Conservation (phyloP, 1,284 basidiomycete species). For the Cystobasidium slooffiae region DNA sequence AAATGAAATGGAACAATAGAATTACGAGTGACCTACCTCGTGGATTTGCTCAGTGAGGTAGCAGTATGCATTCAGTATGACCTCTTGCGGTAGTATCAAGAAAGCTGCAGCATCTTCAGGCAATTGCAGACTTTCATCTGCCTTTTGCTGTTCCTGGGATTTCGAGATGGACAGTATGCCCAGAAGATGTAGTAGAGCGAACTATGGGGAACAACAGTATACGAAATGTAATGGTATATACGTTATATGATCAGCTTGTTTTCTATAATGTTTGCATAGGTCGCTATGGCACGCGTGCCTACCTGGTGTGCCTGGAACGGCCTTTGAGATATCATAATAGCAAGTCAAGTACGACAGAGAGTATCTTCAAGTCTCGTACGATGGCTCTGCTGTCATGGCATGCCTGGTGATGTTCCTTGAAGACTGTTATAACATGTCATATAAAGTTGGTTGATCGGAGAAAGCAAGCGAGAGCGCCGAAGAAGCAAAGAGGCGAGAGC, state of each 20-base stretch:
- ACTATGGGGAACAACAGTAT: neutral
- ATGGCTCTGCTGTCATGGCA: no score
- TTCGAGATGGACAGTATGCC: constrained; percentile 32
- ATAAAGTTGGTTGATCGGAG: no score
- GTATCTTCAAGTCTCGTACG: no score
- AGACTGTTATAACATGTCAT: no score
- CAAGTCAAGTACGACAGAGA: neutral
- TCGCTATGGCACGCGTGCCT: neutral
- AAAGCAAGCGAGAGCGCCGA: no score
- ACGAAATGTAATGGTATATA: neutral
- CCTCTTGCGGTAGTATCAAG: constrained; percentile 37
- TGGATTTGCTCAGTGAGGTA: constrained; percentile 44
- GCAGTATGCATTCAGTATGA: constrained; percentile 39
- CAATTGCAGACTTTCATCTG: neutral
- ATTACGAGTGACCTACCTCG: constrained; percentile 17
- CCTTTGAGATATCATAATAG: constrained; percentile 24
- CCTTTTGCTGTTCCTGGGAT: constrained; percentile 4
- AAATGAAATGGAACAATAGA: no score
- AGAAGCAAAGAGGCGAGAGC: no score
- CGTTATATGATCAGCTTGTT: constrained; percentile 6
- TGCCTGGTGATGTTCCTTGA: no score
- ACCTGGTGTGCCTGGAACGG: constrained; percentile 42
- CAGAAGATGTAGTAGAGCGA: constrained; percentile 37
- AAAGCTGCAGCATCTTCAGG: constrained; percentile 10
- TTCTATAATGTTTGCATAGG: neutral